phyloP scores from a whole-genome alignment of 257 asterid species.

The Echium plantagineum region DNA sequence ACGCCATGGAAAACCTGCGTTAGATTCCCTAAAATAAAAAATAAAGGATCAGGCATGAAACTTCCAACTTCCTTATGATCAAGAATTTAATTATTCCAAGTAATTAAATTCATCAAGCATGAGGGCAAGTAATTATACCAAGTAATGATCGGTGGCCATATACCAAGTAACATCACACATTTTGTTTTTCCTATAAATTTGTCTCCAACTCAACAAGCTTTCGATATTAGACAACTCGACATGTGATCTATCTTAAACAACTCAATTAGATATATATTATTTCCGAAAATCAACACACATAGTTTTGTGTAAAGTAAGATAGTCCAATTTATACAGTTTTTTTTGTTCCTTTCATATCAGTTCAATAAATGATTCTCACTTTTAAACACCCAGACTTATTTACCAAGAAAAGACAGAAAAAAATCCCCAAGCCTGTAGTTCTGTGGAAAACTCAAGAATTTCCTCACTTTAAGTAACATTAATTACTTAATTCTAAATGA shows the following conservation, averaged over 20 bases:
- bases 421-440: too few species aligned
- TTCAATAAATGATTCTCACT: not conserved
- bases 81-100: not conserved
- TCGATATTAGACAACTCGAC: not conserved
- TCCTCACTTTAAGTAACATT: not conserved
- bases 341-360: not conserved
- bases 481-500: not conserved
- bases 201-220: not conserved
- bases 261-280: not conserved
- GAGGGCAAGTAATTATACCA: too few species aligned
- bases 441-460: too few species aligned
- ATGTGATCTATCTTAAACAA: not conserved
- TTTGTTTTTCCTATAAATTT: too few species aligned
- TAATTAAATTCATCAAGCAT: too few species aligned
- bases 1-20: not conserved
- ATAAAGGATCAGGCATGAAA: too few species aligned
- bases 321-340: not conserved
- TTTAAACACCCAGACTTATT: too few species aligned
- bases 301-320: not conserved
- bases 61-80: not conserved
- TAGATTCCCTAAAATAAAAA: not conserved
- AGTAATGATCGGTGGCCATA: too few species aligned
- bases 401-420: not conserved
- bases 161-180: not conserved
- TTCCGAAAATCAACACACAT: not conserved